Percentiles rank a stretch among this genome's conserved stretches.
Conservation (phyloP, 1,284 basidiomycete species). For the Agaricales sp. region DNA sequence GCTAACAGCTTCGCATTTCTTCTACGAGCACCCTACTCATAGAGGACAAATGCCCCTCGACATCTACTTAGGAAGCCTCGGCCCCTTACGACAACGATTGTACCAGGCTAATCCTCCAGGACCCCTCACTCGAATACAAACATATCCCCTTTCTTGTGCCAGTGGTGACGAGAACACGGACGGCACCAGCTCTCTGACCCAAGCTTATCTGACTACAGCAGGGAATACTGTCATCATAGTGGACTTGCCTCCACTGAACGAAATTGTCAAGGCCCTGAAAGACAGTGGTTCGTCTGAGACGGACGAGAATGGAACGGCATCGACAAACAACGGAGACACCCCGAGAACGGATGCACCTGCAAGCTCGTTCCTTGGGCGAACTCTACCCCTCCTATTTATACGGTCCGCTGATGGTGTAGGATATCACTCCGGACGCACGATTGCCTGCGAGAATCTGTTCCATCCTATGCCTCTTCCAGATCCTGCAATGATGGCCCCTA, state of each 20-base stretch:
- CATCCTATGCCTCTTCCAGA: slow-evolving; percentile 28
- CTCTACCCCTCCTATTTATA: slow-evolving; percentile 64
- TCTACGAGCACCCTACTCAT: slow-evolving; percentile 62
- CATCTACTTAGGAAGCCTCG: slow-evolving; percentile 83
- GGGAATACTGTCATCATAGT: slow-evolving; percentile 70
- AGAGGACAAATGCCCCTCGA: slow-evolving; percentile 61
- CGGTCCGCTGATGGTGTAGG: slow-evolving; percentile 69
- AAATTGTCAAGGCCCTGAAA: slow-evolving; percentile 64
- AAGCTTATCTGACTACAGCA: neutral
- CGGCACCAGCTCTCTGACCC: slow-evolving; percentile 9
- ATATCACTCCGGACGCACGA: slow-evolving; percentile 76
- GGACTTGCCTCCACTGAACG: slow-evolving; percentile 61
- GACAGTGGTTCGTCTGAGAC: slow-evolving; percentile 39
- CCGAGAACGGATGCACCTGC: slow-evolving; percentile 23
- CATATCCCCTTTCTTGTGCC: slow-evolving; percentile 26
- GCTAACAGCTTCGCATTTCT: slow-evolving; percentile 78
- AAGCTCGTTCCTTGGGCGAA: slow-evolving; percentile 45
- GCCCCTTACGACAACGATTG: slow-evolving; percentile 65
- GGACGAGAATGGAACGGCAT: slow-evolving; percentile 27
- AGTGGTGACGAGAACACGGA: slow-evolving; percentile 17
- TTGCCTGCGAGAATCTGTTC: slow-evolving; percentile 76
- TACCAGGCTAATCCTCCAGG: slow-evolving; percentile 61
- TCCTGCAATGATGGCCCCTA: neutral
- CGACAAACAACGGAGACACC: slow-evolving; percentile 15
- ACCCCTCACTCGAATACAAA: slow-evolving; percentile 47